Evolutionary conservation across 2,329 filamentous ascomycete species (phyloP), one percentile per base, ranked within the genome.

Genomic region (Arthrobotrys conoides): DNA sequence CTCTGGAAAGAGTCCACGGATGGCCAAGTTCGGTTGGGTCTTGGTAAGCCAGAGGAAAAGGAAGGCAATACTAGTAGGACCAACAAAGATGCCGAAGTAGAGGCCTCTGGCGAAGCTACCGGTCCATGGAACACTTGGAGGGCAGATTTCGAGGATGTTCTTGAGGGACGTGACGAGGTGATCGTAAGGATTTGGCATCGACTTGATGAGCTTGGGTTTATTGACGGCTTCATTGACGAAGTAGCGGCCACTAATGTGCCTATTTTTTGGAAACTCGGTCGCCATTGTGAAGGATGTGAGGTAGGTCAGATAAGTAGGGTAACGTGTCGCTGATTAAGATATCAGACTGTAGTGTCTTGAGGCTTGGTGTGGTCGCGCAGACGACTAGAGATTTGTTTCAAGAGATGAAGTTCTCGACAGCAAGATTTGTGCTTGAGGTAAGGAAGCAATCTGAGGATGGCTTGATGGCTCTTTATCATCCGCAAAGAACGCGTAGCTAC

Each of bases 21-120:
- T 83, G 9, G 83, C 80, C 0, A 89, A 79, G 44, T 86, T 82
- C 0, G 88, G 87, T 24, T 87, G 85, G 1, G 83, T 77, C 1
- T 82, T 82, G 5, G 86, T 87, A 1, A 89, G 83, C 8, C 85
- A 84, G 22, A 88, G 86, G 82, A 90, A 88, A 9, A 90, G 84
- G 78, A 88, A 88, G 3, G 88, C 87, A n/a, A 89, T 83, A 14
- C 87, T 87, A 1, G 88, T 89, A 16, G 88, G 88, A 0, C 88
- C 89, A 1, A 83, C 84, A 81, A 87, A 88, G 12, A 90, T 82
- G 0, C 88, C 88, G 36, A 53, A 64, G 53, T 77, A 77, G 5
- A 77, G 73, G 30, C 73, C 73, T 61, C 71, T 59, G n/a, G 61
- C 67, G 24, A 77, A 77, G 41, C 44, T 46, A 24, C 73, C 73